These are phyloP conservation scores for Boletus rubescentipes DNA, from an alignment of 768 basidiomycete genomes.

Conservation along the genomic window DNA sequence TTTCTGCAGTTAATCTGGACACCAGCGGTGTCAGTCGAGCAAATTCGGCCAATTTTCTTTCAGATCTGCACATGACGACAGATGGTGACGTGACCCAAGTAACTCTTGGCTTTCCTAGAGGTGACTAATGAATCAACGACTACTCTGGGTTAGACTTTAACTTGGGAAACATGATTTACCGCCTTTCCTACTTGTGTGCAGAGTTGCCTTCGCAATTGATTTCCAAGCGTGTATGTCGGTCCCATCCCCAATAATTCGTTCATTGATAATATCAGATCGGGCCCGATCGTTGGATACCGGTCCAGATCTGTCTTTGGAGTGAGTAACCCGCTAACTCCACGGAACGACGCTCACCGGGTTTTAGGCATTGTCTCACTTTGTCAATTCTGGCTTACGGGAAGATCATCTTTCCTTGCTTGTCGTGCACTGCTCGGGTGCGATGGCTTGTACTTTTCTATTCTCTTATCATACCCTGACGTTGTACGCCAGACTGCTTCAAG, in stretches of 20 bases:
- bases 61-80: slow-evolving; percentile 53
- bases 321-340: not conserved
- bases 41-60: slow-evolving; percentile 57
- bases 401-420: slow-evolving; percentile 47
- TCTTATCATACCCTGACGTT: not conserved
- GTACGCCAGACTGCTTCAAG: slow-evolving; percentile 40
- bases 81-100: slow-evolving; percentile 39
- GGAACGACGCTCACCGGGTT: not conserved
- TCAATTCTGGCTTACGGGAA: slow-evolving; percentile 59
- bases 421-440: slow-evolving; percentile 48
- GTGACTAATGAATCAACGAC: not conserved
- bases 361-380: slow-evolving; percentile 42
- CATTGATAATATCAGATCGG: slow-evolving; percentile 42
- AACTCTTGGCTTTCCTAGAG: not conserved
- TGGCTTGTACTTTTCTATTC: not conserved
- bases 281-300: slow-evolving; percentile 64
- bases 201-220: slow-evolving; percentile 64
- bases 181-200: slow-evolving; percentile 49
- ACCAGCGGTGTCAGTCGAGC: slow-evolving; percentile 55
- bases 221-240: slow-evolving; percentile 49
- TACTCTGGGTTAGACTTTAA: slow-evolving; percentile 53
- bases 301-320: slow-evolving; percentile 57
- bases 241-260: not conserved
- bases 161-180: slow-evolving; percentile 53
- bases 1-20: slow-evolving; percentile 56